These are phyloP conservation scores for Brasilioporus rufonigricans DNA, from an alignment of 768 basidiomycete species.

Conservation along the genomic window DNA sequence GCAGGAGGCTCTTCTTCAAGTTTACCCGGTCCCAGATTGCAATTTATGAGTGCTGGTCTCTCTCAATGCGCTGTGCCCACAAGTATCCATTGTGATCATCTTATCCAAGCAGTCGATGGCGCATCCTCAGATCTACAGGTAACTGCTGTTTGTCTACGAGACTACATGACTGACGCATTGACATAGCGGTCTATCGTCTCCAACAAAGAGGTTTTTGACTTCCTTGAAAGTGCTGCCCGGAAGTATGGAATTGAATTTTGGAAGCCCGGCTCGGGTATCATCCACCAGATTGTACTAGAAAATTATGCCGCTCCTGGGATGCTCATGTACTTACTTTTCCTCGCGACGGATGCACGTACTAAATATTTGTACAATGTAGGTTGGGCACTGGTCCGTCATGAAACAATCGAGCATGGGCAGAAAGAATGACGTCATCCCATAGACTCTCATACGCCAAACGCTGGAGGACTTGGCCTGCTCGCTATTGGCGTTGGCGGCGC, in stretches of 20 bases:
- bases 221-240: constrained; percentile 85
- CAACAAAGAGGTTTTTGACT: constrained; percentile 97
- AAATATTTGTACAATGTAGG: constrained; percentile 41
- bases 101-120: constrained; percentile 91
- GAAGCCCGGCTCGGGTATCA: constrained; percentile 87
- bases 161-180: not conserved
- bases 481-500: constrained; percentile 99
- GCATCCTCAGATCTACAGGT: constrained; percentile 86
- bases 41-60: constrained; percentile 97
- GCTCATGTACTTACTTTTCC: constrained; percentile 61
- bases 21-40: constrained; percentile 52
- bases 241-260: constrained; percentile 98
- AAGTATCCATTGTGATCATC: constrained; percentile 97
- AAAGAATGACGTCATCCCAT: constrained; percentile 11
- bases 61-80: constrained; percentile 79
- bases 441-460: constrained; percentile 98
- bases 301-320: constrained; percentile 96
- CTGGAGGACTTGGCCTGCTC: constrained; percentile 92
- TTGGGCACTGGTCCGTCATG: constrained; percentile 69
- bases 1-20: not conserved
- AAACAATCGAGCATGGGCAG: not conserved
- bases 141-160: constrained; percentile 1
- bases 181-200: constrained; percentile 74
- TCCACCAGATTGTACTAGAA: constrained; percentile 98
- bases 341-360: not conserved